Conservation (phyloP, 441 rosid genomes). For the Erodium chrysanthum region DNA sequence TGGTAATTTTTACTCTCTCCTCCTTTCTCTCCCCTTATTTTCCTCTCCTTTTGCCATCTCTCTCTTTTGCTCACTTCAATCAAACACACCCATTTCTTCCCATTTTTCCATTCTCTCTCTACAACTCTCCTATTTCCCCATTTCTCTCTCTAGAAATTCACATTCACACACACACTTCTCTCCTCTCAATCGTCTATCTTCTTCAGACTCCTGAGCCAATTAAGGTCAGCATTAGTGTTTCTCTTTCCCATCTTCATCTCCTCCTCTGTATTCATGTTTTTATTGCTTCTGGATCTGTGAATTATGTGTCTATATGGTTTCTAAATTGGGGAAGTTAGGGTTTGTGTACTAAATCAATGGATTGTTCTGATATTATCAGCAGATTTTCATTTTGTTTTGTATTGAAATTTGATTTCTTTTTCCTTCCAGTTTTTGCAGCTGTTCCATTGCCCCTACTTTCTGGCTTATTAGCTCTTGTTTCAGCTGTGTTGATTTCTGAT, state of each 20-base stretch:
- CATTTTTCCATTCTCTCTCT: not conserved
- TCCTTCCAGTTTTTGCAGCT: not conserved
- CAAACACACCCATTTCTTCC: not conserved
- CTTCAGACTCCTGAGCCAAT: constrained; percentile 26
- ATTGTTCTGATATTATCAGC: not conserved
- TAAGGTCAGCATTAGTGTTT: constrained; percentile 28
- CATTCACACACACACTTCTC: not conserved
- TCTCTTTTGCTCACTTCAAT: not conserved
- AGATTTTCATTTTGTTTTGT: not conserved
- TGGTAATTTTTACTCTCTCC: constrained; percentile 18
- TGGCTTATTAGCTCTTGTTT: not conserved
- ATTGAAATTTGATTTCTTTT: not conserved
- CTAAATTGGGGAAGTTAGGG: constrained; percentile 11
- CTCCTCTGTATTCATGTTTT: not conserved
- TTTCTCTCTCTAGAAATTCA: not conserved
- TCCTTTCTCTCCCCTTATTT: constrained; percentile 36
- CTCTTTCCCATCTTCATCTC: not conserved
- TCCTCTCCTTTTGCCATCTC: constrained; percentile 32
- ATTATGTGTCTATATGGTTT: not conserved
- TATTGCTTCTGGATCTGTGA: constrained; percentile 17
- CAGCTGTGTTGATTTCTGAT: not conserved
- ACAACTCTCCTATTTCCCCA: no score
- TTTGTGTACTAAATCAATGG: constrained; percentile 12
- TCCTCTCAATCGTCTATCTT: constrained; percentile 17
- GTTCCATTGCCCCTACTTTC: not conserved